Evolutionary conservation across 768 basidiomycete species (phyloP), one percentile per base, ranked within the genome.

Genomic region (Xerocomellus intermedius): DNA sequence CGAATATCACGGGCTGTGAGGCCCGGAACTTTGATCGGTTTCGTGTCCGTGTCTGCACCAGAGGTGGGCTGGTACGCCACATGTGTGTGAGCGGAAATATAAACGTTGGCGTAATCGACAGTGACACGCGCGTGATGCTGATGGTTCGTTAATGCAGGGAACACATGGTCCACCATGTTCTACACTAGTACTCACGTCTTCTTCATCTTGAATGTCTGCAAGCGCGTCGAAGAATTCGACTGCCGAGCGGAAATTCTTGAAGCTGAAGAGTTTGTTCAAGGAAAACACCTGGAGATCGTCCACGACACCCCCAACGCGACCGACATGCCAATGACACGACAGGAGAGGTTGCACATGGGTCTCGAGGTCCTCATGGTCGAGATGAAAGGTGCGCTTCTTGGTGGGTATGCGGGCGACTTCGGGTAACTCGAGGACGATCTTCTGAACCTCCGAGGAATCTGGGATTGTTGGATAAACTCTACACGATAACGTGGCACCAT

Each of bases 1-100:
- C 82, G 79, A 32, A 82, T 52, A 57, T 85, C 83, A 30, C 79
- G 79, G 6, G 69, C 62, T 1, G 83, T 83, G 42, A 83, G 74
- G 13, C 81, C 78, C 0, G 80, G 72, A 30, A 70, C 37, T 48
- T 57, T 55, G 53, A 50, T 43, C 30, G 61, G 41, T 17, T 56
- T 53, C 5, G 44, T 43, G 13, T 58, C 64, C n/a, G 43, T 28
- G 22, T 54, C 58, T 10, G 59, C 19, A 17, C 21, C 49, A 35
- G 52, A 36, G 19, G 43, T 9, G 12, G 12, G 57, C 38, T 60
- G 52, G 36, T 63, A 59, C 7, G 71, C 71, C 19, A 61, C 49
- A 30, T 72, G 70, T 3, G 70, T 71, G 42, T 71, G 68, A 9
- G 56, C 26, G 28, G 56, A 61, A 46, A 71, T 32, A 17, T 63